phyloP scores from a whole-genome alignment of 2,329 filamentous ascomycete genomes.

The Cladophialophora bantiana region DNA sequence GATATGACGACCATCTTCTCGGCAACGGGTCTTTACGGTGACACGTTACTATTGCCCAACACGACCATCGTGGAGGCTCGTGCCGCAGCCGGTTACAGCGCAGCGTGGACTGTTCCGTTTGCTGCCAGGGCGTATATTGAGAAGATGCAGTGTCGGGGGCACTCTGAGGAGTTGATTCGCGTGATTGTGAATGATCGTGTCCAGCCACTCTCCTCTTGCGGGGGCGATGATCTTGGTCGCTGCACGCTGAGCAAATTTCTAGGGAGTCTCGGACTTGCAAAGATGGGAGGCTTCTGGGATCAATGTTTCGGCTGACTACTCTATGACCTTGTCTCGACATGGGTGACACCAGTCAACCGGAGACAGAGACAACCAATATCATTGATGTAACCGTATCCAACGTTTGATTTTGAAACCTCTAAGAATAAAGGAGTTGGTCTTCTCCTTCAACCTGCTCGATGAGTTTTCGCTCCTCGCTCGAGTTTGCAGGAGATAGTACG shows the following conservation, averaged over 20 bases:
- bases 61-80: constrained; percentile 10
- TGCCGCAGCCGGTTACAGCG: constrained; percentile 8
- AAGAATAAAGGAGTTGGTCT: too few species aligned
- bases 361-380: too few species aligned
- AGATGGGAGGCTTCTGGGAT: constrained; percentile 7
- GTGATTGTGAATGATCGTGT: constrained; percentile 21
- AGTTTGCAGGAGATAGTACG: too few species aligned
- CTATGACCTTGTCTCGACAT: too few species aligned
- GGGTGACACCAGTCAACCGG: too few species aligned
- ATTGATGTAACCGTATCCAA: too few species aligned
- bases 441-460: too few species aligned
- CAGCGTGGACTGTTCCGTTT: constrained; percentile 15
- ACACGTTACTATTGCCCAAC: constrained; percentile 14
- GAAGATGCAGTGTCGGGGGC: constrained; percentile 12
- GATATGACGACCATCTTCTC: constrained; percentile 22
- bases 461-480: too few species aligned
- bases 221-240: constrained; percentile 7
- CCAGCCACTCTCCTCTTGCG: constrained; percentile 9
- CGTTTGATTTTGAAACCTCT: too few species aligned
- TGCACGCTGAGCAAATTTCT: constrained; percentile 5
- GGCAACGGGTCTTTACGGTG: constrained; percentile 7
- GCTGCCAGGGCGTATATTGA: constrained; percentile 17
- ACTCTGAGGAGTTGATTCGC: constrained; percentile 11
- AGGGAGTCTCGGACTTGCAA: constrained; percentile 8
- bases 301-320: constrained; percentile 5